Conservation (phyloP, 106 monocot species). For the Agapanthus africanus region DNA sequence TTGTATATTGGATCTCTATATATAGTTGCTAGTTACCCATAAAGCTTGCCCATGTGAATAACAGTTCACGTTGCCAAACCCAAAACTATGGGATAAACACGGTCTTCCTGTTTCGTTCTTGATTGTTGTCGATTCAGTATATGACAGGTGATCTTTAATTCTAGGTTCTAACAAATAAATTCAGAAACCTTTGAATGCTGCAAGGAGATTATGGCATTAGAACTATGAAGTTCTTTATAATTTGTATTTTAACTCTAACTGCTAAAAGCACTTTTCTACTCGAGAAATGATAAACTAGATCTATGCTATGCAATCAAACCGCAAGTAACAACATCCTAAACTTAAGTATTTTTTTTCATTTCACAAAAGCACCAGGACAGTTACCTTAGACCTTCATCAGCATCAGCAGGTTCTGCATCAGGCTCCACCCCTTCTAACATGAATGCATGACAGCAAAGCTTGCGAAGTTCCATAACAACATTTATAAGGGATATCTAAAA, state of each 20-base stretch:
- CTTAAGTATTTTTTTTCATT: not conserved
- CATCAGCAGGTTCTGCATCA: slow-evolving; percentile 50
- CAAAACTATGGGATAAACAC: too few relatives aligned
- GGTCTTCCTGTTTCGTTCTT: too few relatives aligned
- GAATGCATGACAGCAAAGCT: slow-evolving; percentile 95
- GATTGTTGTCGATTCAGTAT: too few relatives aligned
- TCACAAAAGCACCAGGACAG: slow-evolving; percentile 3
- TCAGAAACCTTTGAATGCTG: not conserved
- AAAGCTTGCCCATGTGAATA: too few relatives aligned
- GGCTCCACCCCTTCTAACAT: slow-evolving; percentile 98
- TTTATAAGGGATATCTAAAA: slow-evolving; percentile 94
- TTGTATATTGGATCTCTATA: too few relatives aligned
- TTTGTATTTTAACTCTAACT: not conserved
- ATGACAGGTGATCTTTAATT: too few relatives aligned
- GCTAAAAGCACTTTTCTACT: not conserved
- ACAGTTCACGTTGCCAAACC: too few relatives aligned
- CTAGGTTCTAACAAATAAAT: too few relatives aligned
- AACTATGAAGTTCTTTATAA: not conserved
- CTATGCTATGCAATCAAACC: not conserved
- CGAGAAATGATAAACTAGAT: not conserved
- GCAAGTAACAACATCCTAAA: not conserved
- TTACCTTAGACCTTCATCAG: slow-evolving; percentile 83
- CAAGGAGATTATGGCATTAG: not conserved
- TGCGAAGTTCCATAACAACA: slow-evolving; percentile 99
- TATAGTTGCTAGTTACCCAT: too few relatives aligned